phyloP scores from a whole-genome alignment of 1,139 yeast genomes.

The Arxiozyma slooffiae region DNA sequence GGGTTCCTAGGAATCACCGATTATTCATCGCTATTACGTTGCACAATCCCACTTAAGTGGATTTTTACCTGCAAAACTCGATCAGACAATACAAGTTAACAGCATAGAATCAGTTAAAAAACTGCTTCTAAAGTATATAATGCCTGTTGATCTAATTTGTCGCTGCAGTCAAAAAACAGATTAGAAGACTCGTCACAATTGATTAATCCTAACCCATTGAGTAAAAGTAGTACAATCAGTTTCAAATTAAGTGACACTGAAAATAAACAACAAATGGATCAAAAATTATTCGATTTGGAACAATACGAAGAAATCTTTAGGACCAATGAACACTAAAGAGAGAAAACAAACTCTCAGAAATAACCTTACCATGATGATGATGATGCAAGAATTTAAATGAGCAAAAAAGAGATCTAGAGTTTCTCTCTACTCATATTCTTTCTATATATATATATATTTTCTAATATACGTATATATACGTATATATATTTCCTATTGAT shows the following conservation, averaged over 20 bases:
- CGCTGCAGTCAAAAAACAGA: slow-evolving; percentile 54
- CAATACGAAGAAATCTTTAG: slow-evolving; percentile 58
- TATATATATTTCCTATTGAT: too few species aligned
- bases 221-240: slow-evolving; percentile 88
- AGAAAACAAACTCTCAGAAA: too few species aligned
- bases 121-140: slow-evolving; percentile 86
- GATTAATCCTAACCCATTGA: slow-evolving; percentile 83
- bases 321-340: slow-evolving; percentile 35
- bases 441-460: too few species aligned
- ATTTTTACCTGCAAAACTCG: slow-evolving; percentile 78
- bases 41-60: slow-evolving; percentile 93
- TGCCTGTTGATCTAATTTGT: slow-evolving; percentile 79
- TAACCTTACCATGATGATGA: too few species aligned
- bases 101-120: slow-evolving; percentile 92
- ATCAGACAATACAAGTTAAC: slow-evolving; percentile 60
- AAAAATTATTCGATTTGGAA: slow-evolving; percentile 44
- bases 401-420: too few species aligned
- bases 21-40: slow-evolving; percentile 96
- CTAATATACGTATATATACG: too few species aligned
- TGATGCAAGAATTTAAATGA: too few species aligned
- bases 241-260: slow-evolving; percentile 31
- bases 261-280: slow-evolving; percentile 25
- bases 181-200: slow-evolving; percentile 66
- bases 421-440: too few species aligned
- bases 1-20: slow-evolving; percentile 86